These are phyloP conservation scores for Penicillium sp. DNA, from an alignment of 2,329 filamentous ascomycete species.

Conservation along the genomic window DNA sequence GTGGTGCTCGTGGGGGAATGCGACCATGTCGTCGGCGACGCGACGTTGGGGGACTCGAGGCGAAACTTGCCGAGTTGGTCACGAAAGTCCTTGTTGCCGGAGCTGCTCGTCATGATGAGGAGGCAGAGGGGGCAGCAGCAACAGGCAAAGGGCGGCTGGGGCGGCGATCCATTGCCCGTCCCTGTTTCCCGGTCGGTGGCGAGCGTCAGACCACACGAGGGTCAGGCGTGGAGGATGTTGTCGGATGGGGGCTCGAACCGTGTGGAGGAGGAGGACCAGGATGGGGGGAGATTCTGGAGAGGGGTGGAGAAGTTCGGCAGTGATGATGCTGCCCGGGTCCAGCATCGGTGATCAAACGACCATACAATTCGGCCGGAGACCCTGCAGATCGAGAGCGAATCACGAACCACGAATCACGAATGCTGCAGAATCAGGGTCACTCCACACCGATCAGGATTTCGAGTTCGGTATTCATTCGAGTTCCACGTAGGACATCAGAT, in stretches of 20 bases:
- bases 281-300: too few relatives aligned
- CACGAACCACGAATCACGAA: too few relatives aligned
- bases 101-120: constrained; percentile 24
- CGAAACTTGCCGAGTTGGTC: constrained; percentile 41
- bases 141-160: constrained; percentile 29
- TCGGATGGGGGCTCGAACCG: too few relatives aligned
- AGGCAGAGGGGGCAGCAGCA: background rate
- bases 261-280: background rate
- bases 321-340: too few relatives aligned
- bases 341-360: too few relatives aligned
- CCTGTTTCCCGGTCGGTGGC: constrained; percentile 5
- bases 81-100: constrained; percentile 38
- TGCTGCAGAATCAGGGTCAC: background rate
- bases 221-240: background rate
- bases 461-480: too few relatives aligned
- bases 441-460: too few relatives aligned
- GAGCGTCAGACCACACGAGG: background rate
- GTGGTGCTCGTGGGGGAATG: constrained; percentile 4
- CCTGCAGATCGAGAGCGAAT: background rate
- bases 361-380: background rate
- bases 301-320: background rate
- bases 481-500: too few relatives aligned
- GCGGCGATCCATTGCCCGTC: constrained; percentile 36
- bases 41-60: constrained; percentile 27
- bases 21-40: constrained; percentile 19